Evolutionary conservation across 2,329 filamentous ascomycete genomes (phyloP).

Genomic region (Trichoderma gracile): DNA sequence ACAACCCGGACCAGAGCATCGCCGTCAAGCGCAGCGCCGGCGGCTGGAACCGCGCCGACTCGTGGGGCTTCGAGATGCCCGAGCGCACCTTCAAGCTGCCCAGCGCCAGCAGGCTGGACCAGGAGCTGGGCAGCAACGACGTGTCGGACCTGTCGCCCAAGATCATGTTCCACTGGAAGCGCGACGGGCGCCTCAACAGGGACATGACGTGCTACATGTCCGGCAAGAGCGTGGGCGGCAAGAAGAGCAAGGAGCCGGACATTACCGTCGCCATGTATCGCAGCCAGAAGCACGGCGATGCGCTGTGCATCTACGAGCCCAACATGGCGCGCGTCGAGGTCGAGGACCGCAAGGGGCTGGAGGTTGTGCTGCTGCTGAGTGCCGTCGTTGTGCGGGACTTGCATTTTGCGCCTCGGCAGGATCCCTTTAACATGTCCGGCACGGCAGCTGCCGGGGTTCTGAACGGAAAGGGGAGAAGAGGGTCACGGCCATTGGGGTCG

Average conservation of each 20-base stretch:
- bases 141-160: slow-evolving; percentile 63
- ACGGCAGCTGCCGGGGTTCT: slow-evolving; percentile 31
- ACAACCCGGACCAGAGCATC: slow-evolving; percentile 88
- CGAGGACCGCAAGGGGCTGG: slow-evolving; percentile 90
- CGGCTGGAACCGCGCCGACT: slow-evolving; percentile 76
- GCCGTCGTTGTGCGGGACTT: slow-evolving; percentile 67
- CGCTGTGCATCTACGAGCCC: slow-evolving; percentile 85
- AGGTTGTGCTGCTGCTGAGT: slow-evolving; percentile 71
- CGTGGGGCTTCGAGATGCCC: slow-evolving; percentile 93
- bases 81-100: slow-evolving; percentile 80
- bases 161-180: slow-evolving; percentile 84
- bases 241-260: slow-evolving; percentile 87
- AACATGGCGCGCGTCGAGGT: slow-evolving; percentile 89
- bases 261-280: slow-evolving; percentile 91
- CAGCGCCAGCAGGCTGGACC: slow-evolving; percentile 75
- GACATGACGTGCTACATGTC: slow-evolving; percentile 88
- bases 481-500: slow-evolving; percentile 44
- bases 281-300: slow-evolving; percentile 61
- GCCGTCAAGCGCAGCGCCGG: slow-evolving; percentile 69
- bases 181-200: slow-evolving; percentile 80
- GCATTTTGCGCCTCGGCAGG: slow-evolving; percentile 63
- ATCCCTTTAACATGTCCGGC: slow-evolving; percentile 75
- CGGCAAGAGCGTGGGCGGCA: slow-evolving; percentile 72
- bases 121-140: slow-evolving; percentile 53
- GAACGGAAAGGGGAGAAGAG: slow-evolving; percentile 32